A percentile compares a stretch with the other conserved stretches of the same genome.
Conservation (phyloP, 2,329 filamentous ascomycete species). For the Aphanoascus verrucosus region DNA sequence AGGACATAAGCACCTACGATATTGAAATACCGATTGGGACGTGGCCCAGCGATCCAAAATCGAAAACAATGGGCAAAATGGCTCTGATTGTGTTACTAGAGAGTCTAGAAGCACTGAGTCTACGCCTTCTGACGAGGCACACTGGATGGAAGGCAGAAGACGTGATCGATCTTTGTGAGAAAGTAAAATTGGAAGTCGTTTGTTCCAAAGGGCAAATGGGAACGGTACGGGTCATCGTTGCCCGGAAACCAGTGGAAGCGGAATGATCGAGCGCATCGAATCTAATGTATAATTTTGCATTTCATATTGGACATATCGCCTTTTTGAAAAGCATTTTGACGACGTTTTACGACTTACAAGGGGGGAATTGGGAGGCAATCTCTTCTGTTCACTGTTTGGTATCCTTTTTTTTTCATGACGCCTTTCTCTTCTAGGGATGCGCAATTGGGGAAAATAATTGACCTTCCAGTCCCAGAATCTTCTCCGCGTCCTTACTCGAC, state of each 20-base stretch:
- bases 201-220: constrained; percentile 21
- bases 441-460: too few species aligned
- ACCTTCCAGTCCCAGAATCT: too few species aligned
- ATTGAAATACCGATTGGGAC: constrained; percentile 30
- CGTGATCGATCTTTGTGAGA: constrained; percentile 29
- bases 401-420: too few species aligned
- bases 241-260: constrained; percentile 20
- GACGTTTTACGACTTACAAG: neutral
- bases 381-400: too few species aligned
- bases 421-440: too few species aligned
- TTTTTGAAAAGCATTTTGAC: neutral
- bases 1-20: constrained; percentile 32
- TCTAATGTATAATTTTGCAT: neutral
- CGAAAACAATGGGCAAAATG: constrained; percentile 35
- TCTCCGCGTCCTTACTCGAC: too few species aligned
- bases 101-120: constrained; percentile 30
- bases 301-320: neutral
- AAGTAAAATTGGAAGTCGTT: constrained; percentile 31
- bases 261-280: neutral
- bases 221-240: constrained; percentile 23
- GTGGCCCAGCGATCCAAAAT: constrained; percentile 27
- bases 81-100: constrained; percentile 32
- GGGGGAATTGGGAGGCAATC: neutral
- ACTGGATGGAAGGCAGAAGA: constrained; percentile 26
- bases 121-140: constrained; percentile 29